Base-by-base conservation (phyloP, 2,329 filamentous ascomycete genomes). In the Periconia digitata region DNA sequence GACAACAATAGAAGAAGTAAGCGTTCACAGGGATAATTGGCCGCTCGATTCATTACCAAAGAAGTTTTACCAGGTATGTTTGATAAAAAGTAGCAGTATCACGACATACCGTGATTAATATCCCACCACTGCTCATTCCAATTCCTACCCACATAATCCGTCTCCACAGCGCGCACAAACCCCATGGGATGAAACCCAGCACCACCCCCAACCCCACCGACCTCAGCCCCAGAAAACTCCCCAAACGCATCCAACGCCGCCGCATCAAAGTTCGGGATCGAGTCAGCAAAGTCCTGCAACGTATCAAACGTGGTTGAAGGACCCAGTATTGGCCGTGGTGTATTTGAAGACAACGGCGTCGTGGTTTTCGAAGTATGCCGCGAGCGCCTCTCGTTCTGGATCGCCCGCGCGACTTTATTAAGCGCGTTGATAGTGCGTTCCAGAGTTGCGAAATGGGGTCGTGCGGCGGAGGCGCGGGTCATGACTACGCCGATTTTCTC, bases 41-140 rank as follows among this genome's bases (percentile, higher is more conserved):
- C n/a, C n/a, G n/a, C n/a, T n/a, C n/a, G n/a, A n/a, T n/a, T n/a
- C n/a, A n/a, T n/a, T n/a, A n/a, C n/a, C n/a, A n/a, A n/a, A n/a
- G n/a, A n/a, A n/a, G n/a, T n/a, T n/a, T n/a, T n/a, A n/a, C n/a
- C n/a, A n/a, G n/a, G n/a, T n/a, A n/a, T n/a, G n/a, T n/a, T n/a
- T n/a, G n/a, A n/a, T n/a, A n/a, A n/a, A n/a, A n/a, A n/a, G n/a
- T n/a, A n/a, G n/a, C n/a, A n/a, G n/a, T n/a, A n/a, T n/a, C n/a
- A n/a, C n/a, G n/a, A 32, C 13, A 43, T 20, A 3, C 22, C 18
- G 29, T 24, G 46, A 20, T 49, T 47, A 23, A 59, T 50, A 50
- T 68, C 61, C 64, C 62, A 68, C 62, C 61, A 65, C 16, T 49
- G 43, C 21, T 59, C 55, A 40, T 63, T 54, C 63, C 63, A 68